Evolutionary conservation across 306 rosid species (phyloP), one percentile per base, ranked within the genome.

Genomic region (Malus sieversii): DNA sequence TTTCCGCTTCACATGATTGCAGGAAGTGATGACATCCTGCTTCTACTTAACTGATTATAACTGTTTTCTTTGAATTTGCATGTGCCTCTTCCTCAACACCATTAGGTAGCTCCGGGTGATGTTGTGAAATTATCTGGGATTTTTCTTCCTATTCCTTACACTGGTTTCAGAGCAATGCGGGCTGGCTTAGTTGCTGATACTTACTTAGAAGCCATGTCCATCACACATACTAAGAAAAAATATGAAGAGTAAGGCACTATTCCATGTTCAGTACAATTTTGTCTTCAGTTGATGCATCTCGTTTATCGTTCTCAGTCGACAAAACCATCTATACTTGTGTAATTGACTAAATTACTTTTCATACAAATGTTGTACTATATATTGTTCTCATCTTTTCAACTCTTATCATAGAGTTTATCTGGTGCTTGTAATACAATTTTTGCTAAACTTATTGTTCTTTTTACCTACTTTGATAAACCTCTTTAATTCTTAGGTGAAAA

Each of bases 121-220:
- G 97, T 95, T 57, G 91, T 92, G 78, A 97, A 95, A 71, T 71
- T 95, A 42, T 95, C 99, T 69, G 99, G 99, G 69, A 95, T 95
- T 73, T 95, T 92, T 86, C 99, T 95, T 78, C 99, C 97, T 76
- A 92, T 92, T 74, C 97, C 97, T 48, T 95, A 92, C 69, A 78
- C 87, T 80, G 99, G 99, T 70, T 95, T 68, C 77, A 88, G 96
- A 85, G 97, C 97, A 82, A 90, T 95, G 99, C 97, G 97, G n/a
- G 99, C 97, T 32, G 99, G 99, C 76, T 81, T 95, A 70, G 97
- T 92, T 84, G 99, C 99, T 57, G 97, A 95, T 75, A 95, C 99
- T 44, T 95, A 86, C 90, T 82, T 95, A 86, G 99, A 95, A 83
- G 96, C 95, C 85, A 95, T 92, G 99, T 95, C 99, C 74, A 86